phyloP scores from a whole-genome alignment of 192 early-diverging fungal species.

The Paraglomus occultum region DNA sequence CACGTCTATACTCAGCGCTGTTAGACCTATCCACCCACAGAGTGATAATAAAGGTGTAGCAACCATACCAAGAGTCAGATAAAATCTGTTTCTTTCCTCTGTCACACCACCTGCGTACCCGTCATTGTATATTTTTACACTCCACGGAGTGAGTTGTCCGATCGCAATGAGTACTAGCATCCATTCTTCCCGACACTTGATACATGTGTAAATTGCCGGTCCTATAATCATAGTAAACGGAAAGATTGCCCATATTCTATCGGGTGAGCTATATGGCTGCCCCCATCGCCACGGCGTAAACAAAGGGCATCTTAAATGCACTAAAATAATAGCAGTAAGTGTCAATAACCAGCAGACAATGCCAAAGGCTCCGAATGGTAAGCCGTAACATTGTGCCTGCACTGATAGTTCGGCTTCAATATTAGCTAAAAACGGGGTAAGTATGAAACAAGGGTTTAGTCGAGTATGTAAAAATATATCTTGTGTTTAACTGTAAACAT shows the following conservation, averaged over 20 bases:
- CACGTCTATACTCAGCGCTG: neutral
- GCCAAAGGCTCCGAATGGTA: conserved; percentile 25
- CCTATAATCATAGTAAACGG: neutral
- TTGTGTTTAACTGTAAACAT: no score
- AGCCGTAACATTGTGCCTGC: conserved; percentile 22
- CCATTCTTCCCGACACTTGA: neutral
- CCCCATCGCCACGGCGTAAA: conserved; percentile 14
- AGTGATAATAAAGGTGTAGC: neutral
- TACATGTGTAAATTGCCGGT: conserved; percentile 10
- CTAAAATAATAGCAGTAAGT: neutral
- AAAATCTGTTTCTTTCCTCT: neutral
- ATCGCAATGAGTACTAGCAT: conserved; percentile 7
- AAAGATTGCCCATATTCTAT: neutral
- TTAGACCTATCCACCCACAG: conserved; percentile 8
- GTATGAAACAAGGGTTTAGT: no score
- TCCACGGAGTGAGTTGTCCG: conserved; percentile 22
- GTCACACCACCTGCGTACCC: neutral
- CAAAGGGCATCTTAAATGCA: neutral
- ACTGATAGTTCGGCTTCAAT: neutral
- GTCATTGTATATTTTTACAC: conserved; percentile 26
- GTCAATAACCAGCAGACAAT: conserved; percentile 1
- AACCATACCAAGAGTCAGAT: neutral
- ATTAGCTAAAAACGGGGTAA: no score
- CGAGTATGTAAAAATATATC: no score
- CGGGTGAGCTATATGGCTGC: neutral